Base-by-base conservation (phyloP, 2,329 filamentous ascomycete species). In the Proliferodiscus dingleyae region DNA sequence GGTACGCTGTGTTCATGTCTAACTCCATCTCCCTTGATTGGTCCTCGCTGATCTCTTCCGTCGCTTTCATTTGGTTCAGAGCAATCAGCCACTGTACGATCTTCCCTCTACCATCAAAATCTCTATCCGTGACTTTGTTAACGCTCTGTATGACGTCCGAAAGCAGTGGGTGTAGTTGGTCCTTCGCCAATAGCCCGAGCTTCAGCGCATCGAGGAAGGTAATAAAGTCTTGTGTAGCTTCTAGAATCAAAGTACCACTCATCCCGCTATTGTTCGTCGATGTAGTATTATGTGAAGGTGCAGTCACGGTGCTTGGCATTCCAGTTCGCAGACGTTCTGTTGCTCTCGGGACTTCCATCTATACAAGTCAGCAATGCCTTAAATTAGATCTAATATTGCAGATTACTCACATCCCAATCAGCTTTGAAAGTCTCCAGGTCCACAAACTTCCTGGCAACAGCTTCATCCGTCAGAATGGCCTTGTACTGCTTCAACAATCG, bases 81-180 rank as follows among this genome's bases (percentile, higher is more conserved):
- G 88, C 86, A 60, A 98, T 98, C 55, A 98, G 75, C 93, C 93
- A 98, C 66, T 96, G 90, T 46, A 98, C 89, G 58, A 98, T 97
- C 75, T 97, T 97, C 58, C 87, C 89, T 56, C 94, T 84, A 63
- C 85, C 90, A 57, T 97, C 90, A 64, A 98, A 98, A 60, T 97
- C 91, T 52, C 84, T 80, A 64, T 95, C 89, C 3, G 91, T 96
- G 53, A 98, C 93, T 62, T 94, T 93, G 69, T 97, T 97, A 54
- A 96, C 91, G 2, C 89, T 90, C 62, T 96, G 91, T 51, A 98
- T 98, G 15, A 96, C 89, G 59, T 97, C 93, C 1, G 90, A 91
- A 2, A 98, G 76, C 16, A 98, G 73, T 3, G 93, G 93, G 63
- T 98, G 94, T n/a, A 98, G 73, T 52, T 93, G 89, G 66, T 97